Base-by-base conservation (phyloP, 345 rosid genomes). In the Rhodomyrtus tomentosa region DNA sequence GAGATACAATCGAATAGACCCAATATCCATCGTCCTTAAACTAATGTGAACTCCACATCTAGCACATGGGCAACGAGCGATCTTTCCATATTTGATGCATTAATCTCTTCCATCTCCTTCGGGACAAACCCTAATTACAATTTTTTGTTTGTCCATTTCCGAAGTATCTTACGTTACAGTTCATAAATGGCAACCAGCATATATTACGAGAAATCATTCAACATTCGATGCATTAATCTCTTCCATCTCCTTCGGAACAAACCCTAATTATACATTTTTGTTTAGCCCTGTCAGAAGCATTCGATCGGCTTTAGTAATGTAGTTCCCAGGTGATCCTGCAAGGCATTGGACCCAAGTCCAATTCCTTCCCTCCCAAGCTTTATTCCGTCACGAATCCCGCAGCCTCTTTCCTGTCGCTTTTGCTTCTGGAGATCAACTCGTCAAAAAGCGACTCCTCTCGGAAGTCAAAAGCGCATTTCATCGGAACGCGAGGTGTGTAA, bases 231-330 rank as follows among this genome's bases (percentile, higher is more conserved):
- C 7, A 32, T 68, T 18, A 68, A 18, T 36, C 24, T 18, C 0
- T 68, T 68, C 6, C 4, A 3, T 36, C 79, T 68, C 79, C 5
- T 68, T 68, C 22, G 3, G 0, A 68, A 18, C 79, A 36, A 68
- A 18, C 14, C 12, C 25, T 36, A 18, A 36, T 36, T 11, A 18
- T 0, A 5, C 1, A 32, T 36, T 4, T 18, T 32, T 36, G 45
- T 18, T 68, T 0, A 2, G 45, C 0, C 79, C 22, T 0, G 18
- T 13, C 36, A n/a, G n/a, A n/a, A n/a, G n/a, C n/a, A n/a, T n/a
- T n/a, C n/a, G n/a, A n/a, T n/a, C n/a, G n/a, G n/a, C n/a, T n/a
- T n/a, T n/a, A n/a, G n/a, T n/a, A n/a, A n/a, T 4, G 4, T 20
- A 36, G 24, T 8, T 40, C 32, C 45, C 45, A 18, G 3, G 45